These are phyloP conservation scores for Pythium myriotylum DNA, from an alignment of 352 stramenopile genomes.

Conservation along the genomic window DNA sequence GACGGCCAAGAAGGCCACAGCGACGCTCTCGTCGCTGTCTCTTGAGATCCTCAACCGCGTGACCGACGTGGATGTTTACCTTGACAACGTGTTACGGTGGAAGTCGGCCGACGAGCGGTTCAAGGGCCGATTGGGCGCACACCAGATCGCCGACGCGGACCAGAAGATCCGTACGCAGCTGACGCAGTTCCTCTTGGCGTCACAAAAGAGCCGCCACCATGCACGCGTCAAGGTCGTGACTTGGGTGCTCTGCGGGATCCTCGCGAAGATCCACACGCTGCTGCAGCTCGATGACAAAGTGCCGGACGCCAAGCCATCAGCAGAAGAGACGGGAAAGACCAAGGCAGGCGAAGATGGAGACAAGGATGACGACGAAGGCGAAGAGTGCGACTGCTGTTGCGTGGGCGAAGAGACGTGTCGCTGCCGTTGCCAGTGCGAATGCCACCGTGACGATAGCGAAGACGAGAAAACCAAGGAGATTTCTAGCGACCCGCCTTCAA, in stretches of 20 bases:
- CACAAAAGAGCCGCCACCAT: conserved; percentile 78
- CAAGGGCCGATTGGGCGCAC: conserved; percentile 56
- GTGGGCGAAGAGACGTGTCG: conserved; percentile 39
- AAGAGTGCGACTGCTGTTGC: conserved; percentile 52
- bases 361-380: conserved; percentile 36
- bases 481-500: conserved; percentile 13
- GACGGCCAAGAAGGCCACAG: conserved; percentile 4
- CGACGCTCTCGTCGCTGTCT: conserved; percentile 64
- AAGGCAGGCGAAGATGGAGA: conserved; percentile 21
- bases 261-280: conserved; percentile 83
- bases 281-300: conserved; percentile 75
- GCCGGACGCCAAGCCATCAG: conserved; percentile 31
- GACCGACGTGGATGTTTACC: conserved; percentile 80
- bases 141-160: conserved; percentile 75
- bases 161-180: conserved; percentile 79
- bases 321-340: conserved; percentile 7
- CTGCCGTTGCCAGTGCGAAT: conserved; percentile 72
- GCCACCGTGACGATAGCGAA: conserved; percentile 68
- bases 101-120: conserved; percentile 44
- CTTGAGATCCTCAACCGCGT: conserved; percentile 82
- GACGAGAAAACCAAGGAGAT: conserved; percentile 26
- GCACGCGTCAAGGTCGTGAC: conserved; percentile 85
- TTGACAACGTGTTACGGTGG: conserved; percentile 77
- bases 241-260: conserved; percentile 85
- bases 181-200: conserved; percentile 68